These are phyloP conservation scores for Chlorella sp. DNA, from an alignment of 139 green algal species.

Conservation along the genomic window DNA sequence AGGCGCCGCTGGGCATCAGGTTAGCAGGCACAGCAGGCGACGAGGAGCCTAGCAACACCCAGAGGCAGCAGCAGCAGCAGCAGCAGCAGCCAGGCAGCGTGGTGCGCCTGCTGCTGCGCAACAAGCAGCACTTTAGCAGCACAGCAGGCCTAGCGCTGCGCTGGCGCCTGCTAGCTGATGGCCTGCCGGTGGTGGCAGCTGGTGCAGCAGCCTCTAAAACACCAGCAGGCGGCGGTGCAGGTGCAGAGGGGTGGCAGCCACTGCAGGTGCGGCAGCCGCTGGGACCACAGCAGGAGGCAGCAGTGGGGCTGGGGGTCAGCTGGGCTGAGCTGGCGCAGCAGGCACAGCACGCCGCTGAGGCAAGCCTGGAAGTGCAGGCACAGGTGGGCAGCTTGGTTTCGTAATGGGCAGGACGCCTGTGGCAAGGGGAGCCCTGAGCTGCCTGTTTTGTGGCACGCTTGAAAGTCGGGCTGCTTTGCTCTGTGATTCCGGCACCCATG, in stretches of 20 bases:
- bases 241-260: slow-evolving; percentile 8
- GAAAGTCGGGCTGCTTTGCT: no score
- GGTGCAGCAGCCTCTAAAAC: no score
- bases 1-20: slow-evolving; percentile 65
- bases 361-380: slow-evolving; percentile 62
- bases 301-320: background rate
- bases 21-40: slow-evolving; percentile 19
- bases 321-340: slow-evolving; percentile 20
- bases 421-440: no score
- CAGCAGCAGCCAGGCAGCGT: background rate
- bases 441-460: no score
- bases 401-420: no score
- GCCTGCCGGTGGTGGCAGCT: slow-evolving; percentile 33
- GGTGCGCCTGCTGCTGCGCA: slow-evolving; percentile 35
- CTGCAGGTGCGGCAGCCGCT: background rate
- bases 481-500: no score
- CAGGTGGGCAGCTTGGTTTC: background rate
- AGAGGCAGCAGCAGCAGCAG: background rate
- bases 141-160: slow-evolving; percentile 56
- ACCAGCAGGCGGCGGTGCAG: background rate
- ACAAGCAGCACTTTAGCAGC: slow-evolving; percentile 70
- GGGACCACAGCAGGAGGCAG: background rate
- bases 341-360: slow-evolving; percentile 32
- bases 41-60: background rate
- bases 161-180: slow-evolving; percentile 70